Base-by-base conservation (phyloP, 768 basidiomycete genomes). In the Leccinum fibrillosum region DNA sequence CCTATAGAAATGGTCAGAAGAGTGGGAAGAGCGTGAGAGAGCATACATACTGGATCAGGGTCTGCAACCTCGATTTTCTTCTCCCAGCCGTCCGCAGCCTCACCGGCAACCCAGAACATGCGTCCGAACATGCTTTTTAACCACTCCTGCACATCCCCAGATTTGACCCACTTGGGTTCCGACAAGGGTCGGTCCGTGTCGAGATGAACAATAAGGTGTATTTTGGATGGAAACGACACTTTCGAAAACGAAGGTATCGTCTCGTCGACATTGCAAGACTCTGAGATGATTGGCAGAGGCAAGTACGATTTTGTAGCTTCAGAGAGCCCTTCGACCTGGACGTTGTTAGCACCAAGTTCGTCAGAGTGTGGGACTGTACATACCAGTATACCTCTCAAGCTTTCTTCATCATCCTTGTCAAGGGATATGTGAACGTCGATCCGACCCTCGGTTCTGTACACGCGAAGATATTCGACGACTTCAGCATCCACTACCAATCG, bases 81-180 rank as follows among this genome's bases (percentile, higher is more conserved):
- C 74, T 90, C 89, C 97, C 97, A 99, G 9, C 90, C 89, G 62
- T 89, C 88, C n/a, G 86, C 85, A 12, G 86, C 89, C 54, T 90
- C 88, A 5, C 88, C 89, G 26, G 88, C 82, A 49, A 88, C 86
- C 89, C 89, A 91, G 67, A 91, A 90, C 86, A 90, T 90, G 37
- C 89, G 79, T 3, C 90, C 91, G 72, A 92, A 90, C 80, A 92
- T 91, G 65, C 83, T 90, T 72, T 85, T 85, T 65, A 92, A 75
- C 95, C 95, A 98, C 39, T 94, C 94, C 65, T 96, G 92, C 23
- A 95, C 84, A 68, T 95, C 91, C 30, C 96, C 96, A 8, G 89
- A 88, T 72, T 94, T 92, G 37, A 94, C 93, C 97, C 96, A 99
- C 71, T 93, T 90, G 7, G 97, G 94, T 71, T 98, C 94, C 15